Percentiles rank a stretch among this genome's conserved stretches.
Evolutionary conservation across 2,329 filamentous ascomycete species (phyloP).

Genomic region (Microdochium trichocladiopsis): DNA sequence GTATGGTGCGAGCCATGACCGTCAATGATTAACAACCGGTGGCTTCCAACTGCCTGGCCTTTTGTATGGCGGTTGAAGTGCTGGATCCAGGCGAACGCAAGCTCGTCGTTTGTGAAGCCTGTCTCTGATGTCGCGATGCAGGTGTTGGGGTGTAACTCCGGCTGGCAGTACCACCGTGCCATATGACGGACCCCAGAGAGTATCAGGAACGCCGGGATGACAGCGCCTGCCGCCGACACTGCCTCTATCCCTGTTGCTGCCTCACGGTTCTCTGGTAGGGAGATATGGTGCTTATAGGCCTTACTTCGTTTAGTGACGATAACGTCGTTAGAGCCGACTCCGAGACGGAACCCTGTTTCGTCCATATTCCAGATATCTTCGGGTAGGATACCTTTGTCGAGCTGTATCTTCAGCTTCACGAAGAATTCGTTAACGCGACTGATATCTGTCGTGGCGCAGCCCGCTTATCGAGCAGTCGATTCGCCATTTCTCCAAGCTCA

Average conservation of each 20-base stretch:
- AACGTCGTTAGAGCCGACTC: conserved; percentile 1
- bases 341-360: conserved; percentile 3
- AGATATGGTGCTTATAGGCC: conserved; percentile 1
- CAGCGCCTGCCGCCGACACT: conserved; percentile 2
- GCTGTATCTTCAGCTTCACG: conserved; percentile 1
- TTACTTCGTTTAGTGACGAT: conserved; percentile 2
- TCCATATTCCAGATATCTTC: conserved; percentile 4
- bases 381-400: not conserved
- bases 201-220: conserved; percentile 5
- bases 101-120: not conserved
- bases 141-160: conserved; percentile 1
- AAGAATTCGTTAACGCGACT: conserved; percentile 1
- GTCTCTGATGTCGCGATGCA: not conserved
- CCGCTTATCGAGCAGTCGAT: too few species aligned
- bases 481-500: too few species aligned
- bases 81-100: not conserved
- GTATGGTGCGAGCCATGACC: conserved; percentile 9
- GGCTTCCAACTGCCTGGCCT: not conserved
- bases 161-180: not conserved
- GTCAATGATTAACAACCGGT: conserved; percentile 9
- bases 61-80: not conserved
- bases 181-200: conserved; percentile 3
- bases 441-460: too few species aligned
- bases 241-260: conserved; percentile 5
- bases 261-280: conserved; percentile 5